Conservation (phyloP, 2,329 filamentous ascomycete species). For the Stachybotrys elegans region DNA sequence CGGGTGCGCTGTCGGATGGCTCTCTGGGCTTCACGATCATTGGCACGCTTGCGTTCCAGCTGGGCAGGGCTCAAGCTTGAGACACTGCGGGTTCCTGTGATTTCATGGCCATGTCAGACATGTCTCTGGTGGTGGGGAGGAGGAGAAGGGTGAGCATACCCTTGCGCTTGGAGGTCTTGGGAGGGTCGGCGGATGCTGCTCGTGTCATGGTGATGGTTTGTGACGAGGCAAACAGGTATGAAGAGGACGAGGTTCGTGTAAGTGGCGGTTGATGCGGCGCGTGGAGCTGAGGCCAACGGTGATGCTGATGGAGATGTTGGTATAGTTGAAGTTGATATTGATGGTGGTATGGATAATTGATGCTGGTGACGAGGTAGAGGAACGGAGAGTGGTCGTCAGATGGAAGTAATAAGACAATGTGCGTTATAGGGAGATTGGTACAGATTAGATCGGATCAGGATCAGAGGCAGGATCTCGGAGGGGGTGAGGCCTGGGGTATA, state of each 20-base stretch:
- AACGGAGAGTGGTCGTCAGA: no score
- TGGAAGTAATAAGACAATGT: no score
- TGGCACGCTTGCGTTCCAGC: slow-evolving; percentile 83
- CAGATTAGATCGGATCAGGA: no score
- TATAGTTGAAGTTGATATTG: no score
- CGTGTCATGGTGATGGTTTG: slow-evolving; percentile 30
- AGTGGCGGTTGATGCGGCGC: slow-evolving; percentile 35
- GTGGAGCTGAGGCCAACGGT: slow-evolving; percentile 24
- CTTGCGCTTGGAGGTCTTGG: slow-evolving; percentile 40
- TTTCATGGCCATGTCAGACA: slow-evolving; percentile 6
- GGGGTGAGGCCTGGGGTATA: no score
- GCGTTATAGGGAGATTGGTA: no score
- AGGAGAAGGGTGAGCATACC: slow-evolving; percentile 25
- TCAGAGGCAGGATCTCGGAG: no score
- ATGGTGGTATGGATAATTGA: no score
- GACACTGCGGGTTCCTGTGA: slow-evolving; percentile 64
- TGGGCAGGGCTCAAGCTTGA: slow-evolving; percentile 85
- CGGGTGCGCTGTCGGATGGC: slow-evolving; percentile 84
- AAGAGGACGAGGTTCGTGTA: no score
- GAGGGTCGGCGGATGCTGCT: slow-evolving; percentile 37
- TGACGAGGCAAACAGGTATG: no score
- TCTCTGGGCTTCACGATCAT: slow-evolving; percentile 85
- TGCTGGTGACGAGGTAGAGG: no score
- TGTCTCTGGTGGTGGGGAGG: slow-evolving; percentile 1
- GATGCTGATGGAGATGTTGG: slow-evolving; percentile 21